Evolutionary conservation across 108 stramenopile genomes (phyloP), one percentile per base, ranked within the genome.

Genomic region (Nitzschia inconspicua): DNA sequence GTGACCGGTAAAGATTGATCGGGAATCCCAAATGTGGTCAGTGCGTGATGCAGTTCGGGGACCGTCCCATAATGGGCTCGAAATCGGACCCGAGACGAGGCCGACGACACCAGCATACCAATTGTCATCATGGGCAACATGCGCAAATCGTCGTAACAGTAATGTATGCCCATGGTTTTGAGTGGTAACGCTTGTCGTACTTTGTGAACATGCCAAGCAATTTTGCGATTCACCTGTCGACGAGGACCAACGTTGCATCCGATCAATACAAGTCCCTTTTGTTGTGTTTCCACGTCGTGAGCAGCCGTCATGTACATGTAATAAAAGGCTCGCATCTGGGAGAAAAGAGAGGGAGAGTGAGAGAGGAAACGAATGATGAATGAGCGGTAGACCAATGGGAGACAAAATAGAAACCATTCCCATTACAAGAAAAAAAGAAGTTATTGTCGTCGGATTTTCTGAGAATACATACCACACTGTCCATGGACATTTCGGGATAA

Each of bases 111-210:
- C 5, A 63, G 48, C 62, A 63, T 63, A 19, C 50, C 62, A 13
- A 63, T 16, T 3, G 65, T 56, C 54, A 66, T 46, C 65, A 56
- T 56, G 5, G 54, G 65, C 3, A 13, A 43, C 29, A 55, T 34
- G 4, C 23, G 37, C 37, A 66, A n/a, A 56, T 51, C 54, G 27
- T 66, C 65, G 54, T 66, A 66, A 32, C 65, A 66, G 40, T 52
- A 66, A 22, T 66, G 65, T 19, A 66, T 46, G 23, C 54, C 40
- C 18, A 5, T 16, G 13, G 56, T 35, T 22, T 32, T 53, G 16
- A 46, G 14, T 18, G 65, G 65, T 2, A 66, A 43, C 23, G n/a
- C 6, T 34, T 54, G 19, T 18, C n/a, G 4, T 0, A 66, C 11
- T 9, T 41, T 46, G 8, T 47, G 43, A 5, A 56, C 35, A 2